Conservation (phyloP, 2,329 filamentous ascomycete genomes). For the Paraphaeosphaeria sporulosa region DNA sequence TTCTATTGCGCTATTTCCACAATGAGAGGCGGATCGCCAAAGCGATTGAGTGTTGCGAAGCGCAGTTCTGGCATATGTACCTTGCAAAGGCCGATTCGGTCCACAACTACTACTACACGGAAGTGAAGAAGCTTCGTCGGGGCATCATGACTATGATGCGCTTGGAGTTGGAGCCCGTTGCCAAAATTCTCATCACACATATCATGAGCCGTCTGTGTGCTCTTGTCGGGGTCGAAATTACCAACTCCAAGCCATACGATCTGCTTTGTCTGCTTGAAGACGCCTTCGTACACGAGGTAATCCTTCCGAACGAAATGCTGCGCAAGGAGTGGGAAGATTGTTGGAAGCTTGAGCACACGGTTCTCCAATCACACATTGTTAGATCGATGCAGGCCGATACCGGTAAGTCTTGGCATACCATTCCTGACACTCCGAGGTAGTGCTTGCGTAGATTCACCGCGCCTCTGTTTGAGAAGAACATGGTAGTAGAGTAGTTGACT, state of each 20-base stretch:
- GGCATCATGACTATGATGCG: background rate
- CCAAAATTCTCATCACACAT: background rate
- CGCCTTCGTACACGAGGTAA: background rate
- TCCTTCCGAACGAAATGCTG: background rate
- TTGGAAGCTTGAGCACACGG: background rate
- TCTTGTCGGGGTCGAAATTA: background rate
- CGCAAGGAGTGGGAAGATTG: background rate
- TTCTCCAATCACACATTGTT: background rate
- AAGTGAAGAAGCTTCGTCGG: background rate
- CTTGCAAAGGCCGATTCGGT: too few species aligned
- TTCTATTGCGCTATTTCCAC: constrained; percentile 4
- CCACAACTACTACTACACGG: background rate
- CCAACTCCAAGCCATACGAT: background rate
- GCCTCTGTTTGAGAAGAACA: too few species aligned
- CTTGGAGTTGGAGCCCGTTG: background rate
- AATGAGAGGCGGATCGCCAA: background rate
- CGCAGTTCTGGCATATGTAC: background rate
- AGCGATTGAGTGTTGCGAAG: background rate
- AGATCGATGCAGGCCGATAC: too few species aligned
- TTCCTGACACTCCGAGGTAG: too few species aligned
- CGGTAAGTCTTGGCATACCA: too few species aligned
- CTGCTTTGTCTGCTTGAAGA: background rate
- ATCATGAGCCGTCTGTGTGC: background rate
- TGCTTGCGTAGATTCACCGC: too few species aligned
- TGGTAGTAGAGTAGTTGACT: too few species aligned